Evolutionary conservation across 108 stramenopile genomes (phyloP).

Genomic region (Nitzschia palea): DNA sequence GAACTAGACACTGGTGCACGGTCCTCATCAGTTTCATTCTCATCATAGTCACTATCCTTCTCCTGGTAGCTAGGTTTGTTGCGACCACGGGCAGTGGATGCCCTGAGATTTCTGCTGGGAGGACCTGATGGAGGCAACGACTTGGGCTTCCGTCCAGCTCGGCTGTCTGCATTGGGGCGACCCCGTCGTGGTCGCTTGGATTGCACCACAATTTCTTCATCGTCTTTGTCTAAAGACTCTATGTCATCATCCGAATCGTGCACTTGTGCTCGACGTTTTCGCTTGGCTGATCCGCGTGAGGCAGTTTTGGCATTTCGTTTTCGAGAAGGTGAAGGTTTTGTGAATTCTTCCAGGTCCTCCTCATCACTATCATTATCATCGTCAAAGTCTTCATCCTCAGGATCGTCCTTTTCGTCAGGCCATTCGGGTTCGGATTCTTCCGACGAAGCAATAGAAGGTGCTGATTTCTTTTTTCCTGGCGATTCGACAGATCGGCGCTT

Average conservation of each 20-base stretch:
- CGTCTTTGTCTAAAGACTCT: conserved; percentile 27
- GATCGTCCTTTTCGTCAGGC: conserved; percentile 11
- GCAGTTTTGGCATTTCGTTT: conserved; percentile 23
- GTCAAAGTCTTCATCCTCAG: conserved; percentile 23
- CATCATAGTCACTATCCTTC: not conserved
- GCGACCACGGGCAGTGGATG: too few species aligned
- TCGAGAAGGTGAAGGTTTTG: not conserved
- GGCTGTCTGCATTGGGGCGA: too few species aligned
- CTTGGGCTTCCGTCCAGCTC: too few species aligned
- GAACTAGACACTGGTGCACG: not conserved
- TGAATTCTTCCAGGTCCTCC: conserved; percentile 11
- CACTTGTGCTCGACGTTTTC: not conserved
- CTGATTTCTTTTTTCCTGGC: not conserved
- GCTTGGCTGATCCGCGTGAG: not conserved
- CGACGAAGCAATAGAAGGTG: not conserved
- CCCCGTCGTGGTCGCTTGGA: conserved; percentile 3
- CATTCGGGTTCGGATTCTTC: conserved; percentile 14
- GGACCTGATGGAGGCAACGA: too few species aligned
- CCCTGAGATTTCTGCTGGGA: too few species aligned
- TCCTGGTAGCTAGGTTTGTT: conserved; percentile 2
- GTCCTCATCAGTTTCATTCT: not conserved
- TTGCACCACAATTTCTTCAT: conserved; percentile 1
- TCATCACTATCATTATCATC: conserved; percentile 31
- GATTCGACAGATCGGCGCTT: not conserved
- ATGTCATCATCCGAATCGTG: conserved; percentile 6